Evolutionary conservation across 1,284 basidiomycete genomes (phyloP).

Genomic region (Heterobasidion occidentale): DNA sequence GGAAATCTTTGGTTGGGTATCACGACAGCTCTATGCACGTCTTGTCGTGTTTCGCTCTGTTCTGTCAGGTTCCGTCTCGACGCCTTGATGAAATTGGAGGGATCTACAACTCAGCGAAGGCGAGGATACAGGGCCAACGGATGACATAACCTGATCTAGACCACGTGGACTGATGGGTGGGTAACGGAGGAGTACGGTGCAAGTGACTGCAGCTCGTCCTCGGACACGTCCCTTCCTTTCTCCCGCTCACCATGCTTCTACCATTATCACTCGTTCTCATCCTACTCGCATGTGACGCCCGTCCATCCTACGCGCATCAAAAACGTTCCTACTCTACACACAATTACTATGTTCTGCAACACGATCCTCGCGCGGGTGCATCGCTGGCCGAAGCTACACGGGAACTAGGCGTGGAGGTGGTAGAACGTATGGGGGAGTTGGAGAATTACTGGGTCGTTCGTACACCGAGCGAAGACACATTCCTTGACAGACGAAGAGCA

Average conservation of each 20-base stretch:
- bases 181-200: not conserved
- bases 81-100: too few relatives aligned
- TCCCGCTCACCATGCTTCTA: conserved; percentile 20
- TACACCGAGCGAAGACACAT: conserved; percentile 30
- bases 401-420: conserved; percentile 62
- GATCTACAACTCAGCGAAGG: too few relatives aligned
- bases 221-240: not conserved
- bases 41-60: too few relatives aligned
- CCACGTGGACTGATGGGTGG: not conserved
- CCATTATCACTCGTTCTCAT: conserved; percentile 20
- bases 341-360: conserved; percentile 86
- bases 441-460: conserved; percentile 83
- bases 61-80: too few relatives aligned
- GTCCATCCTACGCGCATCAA: conserved; percentile 19
- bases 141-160: not conserved
- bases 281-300: conserved; percentile 18
- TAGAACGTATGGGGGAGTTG: conserved; percentile 44
- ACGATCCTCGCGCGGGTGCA: conserved; percentile 45
- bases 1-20: too few relatives aligned
- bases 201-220: not conserved
- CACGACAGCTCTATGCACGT: too few relatives aligned
- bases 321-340: conserved; percentile 70
- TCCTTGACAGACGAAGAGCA: conserved; percentile 22
- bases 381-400: conserved; percentile 52
- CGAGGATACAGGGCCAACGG: too few relatives aligned